Evolutionary conservation across 495 filamentous ascomycete species (phyloP), one percentile per base, ranked within the genome.

Genomic region (Bathelium albidoporum): DNA sequence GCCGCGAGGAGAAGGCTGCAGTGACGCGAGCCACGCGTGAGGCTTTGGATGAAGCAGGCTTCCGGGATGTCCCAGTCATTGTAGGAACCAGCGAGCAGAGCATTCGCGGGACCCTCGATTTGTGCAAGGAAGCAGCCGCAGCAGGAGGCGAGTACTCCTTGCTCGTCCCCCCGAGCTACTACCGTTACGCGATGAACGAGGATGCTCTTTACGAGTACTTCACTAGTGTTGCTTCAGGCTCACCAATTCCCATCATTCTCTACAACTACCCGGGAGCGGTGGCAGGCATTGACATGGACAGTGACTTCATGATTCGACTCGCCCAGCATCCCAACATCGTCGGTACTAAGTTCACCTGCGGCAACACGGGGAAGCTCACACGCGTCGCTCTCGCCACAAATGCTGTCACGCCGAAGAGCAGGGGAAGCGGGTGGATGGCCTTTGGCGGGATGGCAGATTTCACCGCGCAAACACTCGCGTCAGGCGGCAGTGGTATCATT

Each of bases 261-360:
- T 94, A 95, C 79, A 95, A 95, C 79, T 95, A 95, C 76, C 90
- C 90, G 1, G 90, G 90, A 39, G 90, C 90, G 39, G 90, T 95
- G 4, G 84, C 89, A n/a, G 90, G 90, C 31, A 89, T 95, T 69
- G 90, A 95, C 72, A 89, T 95, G 87, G 90, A 93, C 80, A 89
- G 86, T 36, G 90, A 95, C 71, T 81, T 94, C 59, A 82, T 95
- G 66, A 90, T 94, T 73, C 83, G 80, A 70, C 83, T 95, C 45
- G 89, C 88, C 24, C 75, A 86, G 65, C 89, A 95, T 72, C 86
- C 87, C 58, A 95, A 95, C 73, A 87, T 95, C 69, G 78, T 89
- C 63, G 89, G 90, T 59, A 91, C 89, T 55, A 95, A 95, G 73
- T 95, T 95, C 81, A 95, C 90, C 24, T 93, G 90, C 70, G 90